phyloP scores from a whole-genome alignment of 176 grass and related monocot species.

The Panicum miliaceum region DNA sequence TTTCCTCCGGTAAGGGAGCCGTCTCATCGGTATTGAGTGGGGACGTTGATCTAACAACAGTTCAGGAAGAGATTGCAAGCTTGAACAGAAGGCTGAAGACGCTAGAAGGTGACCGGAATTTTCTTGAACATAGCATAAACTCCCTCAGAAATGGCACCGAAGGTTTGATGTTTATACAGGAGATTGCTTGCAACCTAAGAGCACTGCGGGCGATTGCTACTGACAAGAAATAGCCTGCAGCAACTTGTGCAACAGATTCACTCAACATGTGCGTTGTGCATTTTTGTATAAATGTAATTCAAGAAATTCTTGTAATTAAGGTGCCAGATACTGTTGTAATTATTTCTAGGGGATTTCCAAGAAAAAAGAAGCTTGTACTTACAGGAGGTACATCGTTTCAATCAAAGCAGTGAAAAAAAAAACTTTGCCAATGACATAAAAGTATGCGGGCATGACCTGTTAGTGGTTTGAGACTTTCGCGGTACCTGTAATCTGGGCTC shows the following conservation, averaged over 20 bases:
- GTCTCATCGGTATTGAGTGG: background rate
- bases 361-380: background rate
- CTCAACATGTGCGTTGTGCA: constrained; percentile 19
- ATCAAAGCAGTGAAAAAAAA: background rate
- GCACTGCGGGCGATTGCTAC: constrained; percentile 56
- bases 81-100: constrained; percentile 61
- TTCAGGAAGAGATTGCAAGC: constrained; percentile 57
- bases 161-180: constrained; percentile 60
- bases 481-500: background rate
- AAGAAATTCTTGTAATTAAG: background rate
- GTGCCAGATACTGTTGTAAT: constrained; percentile 22
- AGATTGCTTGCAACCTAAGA: constrained; percentile 60
- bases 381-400: background rate
- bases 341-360: constrained; percentile 14
- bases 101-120: constrained; percentile 63
- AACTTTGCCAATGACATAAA: background rate
- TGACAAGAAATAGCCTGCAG: constrained; percentile 22
- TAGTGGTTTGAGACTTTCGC: background rate
- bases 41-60: constrained; percentile 38
- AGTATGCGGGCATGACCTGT: background rate
- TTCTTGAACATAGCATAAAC: constrained; percentile 76
- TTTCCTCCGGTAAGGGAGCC: constrained; percentile 35
- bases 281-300: background rate
- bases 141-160: constrained; percentile 64
- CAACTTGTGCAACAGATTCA: constrained; percentile 27